Evolutionary conservation across 148 eudicot genomes (phyloP).

Genomic region (Rhododendron molle): DNA sequence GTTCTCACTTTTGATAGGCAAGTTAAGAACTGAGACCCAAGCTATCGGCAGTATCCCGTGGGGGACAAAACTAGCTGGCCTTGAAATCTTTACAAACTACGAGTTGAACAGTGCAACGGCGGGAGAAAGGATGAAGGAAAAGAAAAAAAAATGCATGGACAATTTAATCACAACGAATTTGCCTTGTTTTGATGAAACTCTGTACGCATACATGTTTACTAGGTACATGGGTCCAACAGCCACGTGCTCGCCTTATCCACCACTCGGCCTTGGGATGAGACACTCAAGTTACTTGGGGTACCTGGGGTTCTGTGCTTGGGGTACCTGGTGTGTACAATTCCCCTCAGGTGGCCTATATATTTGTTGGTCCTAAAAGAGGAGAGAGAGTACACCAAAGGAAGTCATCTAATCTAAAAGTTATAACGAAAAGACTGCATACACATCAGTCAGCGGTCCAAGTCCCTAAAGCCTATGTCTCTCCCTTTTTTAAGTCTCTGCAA

Average conservation of each 20-base stretch:
- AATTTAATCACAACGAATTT: neutral
- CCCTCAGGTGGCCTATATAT: neutral
- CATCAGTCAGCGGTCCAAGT: neutral
- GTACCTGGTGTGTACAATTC: neutral
- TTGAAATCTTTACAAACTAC: neutral
- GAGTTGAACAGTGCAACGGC: neutral
- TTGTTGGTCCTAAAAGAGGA: neutral
- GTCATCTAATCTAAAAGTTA: neutral
- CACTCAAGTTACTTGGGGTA: neutral
- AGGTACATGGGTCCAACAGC: neutral
- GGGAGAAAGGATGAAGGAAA: neutral
- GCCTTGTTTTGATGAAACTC: neutral
- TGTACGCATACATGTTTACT: neutral
- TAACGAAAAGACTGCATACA: neutral
- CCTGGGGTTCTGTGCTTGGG: neutral
- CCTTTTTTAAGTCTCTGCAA: neutral
- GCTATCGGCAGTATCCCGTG: neutral
- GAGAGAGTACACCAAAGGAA: neutral
- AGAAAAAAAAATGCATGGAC: neutral
- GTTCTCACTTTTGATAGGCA: neutral
- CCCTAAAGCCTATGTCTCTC: neutral
- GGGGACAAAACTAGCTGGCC: neutral
- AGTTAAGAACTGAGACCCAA: neutral
- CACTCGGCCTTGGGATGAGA: neutral
- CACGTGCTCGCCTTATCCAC: neutral